Base-by-base conservation (phyloP, 345 rosid species). In the Populus davidiana region DNA sequence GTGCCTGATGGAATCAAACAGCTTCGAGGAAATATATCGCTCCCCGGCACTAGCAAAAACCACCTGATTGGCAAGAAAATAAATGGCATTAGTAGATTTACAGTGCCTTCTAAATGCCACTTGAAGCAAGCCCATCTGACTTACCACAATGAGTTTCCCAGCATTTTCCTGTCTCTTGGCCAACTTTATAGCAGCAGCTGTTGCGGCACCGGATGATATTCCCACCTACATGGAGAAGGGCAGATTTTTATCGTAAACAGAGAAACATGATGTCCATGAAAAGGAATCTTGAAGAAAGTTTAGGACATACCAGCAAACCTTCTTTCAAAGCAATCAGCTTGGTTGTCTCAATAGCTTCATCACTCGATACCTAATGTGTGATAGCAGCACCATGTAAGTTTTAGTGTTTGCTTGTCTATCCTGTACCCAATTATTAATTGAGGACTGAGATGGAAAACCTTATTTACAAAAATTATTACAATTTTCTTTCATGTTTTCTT, bases 141-240 rank as follows among this genome's bases (percentile, higher is more conserved):
- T 86, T 87, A 90, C 97, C 71, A 90, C 94, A 23, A 94, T 87
- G 71, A 94, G 91, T 86, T 93, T 94, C 66, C 98, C 98, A 0
- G 90, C 94, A 66, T 87, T 86, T 86, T 94, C 97, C 35, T 92
- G 94, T 75, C 86, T 86, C 89, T 91, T 93, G n/a, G 98, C 97
- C 65, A 90, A 83, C 79, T 84, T 88, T 47, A 93, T 84, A 61
- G 95, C 98, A 39, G 97, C 97, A 8, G 91, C 90, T 0, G 98
- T 85, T 6, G 92, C 94, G 12, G 93, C 97, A 79, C 98, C 98
- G 0, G 98, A 94, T 75, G 98, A 94, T 81, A 94, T 93, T 69
- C 98, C 98, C 39, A 91, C 97, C 97, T 94, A 86, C 79, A 23
- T 71, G 52, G 56, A 65, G 5, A 56, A 65, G 10, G 4, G 29